Percentiles rank a stretch among this genome's conserved stretches.
Evolutionary conservation across 1,284 basidiomycete species (phyloP).

Genomic region (Mrakiaceae sp.): DNA sequence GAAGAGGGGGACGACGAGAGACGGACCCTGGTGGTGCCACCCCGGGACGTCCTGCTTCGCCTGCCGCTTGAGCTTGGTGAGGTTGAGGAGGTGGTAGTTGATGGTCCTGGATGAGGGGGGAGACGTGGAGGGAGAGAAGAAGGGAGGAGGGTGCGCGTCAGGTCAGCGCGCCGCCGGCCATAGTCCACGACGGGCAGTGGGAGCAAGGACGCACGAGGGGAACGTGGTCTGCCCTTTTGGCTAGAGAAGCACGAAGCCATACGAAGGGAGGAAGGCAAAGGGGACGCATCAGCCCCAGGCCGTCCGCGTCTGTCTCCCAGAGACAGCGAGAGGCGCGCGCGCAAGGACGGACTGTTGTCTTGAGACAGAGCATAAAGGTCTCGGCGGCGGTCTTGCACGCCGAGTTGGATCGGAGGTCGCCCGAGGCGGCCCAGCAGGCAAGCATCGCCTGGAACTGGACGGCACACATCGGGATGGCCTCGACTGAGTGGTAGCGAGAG

Average conservation of each 20-base stretch:
- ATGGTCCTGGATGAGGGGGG: conserved; percentile 2
- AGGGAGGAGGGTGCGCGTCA: not conserved
- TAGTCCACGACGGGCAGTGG: not conserved
- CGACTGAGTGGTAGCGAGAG: not conserved
- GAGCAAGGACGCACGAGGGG: not conserved
- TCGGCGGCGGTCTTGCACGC: not conserved
- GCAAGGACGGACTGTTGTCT: conserved; percentile 4
- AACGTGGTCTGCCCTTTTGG: not conserved
- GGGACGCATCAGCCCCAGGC: not conserved
- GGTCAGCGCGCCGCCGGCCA: not conserved
- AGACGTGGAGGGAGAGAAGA: not conserved
- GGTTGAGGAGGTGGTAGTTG: conserved; percentile 14
- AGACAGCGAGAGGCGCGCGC: not conserved
- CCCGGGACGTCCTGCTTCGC: not conserved
- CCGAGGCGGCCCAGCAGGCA: conserved; percentile 16
- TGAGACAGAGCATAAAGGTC: conserved; percentile 5
- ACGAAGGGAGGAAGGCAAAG: not conserved
- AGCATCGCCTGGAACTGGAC: conserved; percentile 10
- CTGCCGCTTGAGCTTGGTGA: conserved; percentile 7
- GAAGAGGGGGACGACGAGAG: too few species aligned
- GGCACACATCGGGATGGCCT: conserved; percentile 6
- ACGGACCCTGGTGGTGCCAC: too few species aligned
- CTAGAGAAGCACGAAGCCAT: not conserved
- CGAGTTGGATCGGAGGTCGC: conserved; percentile 8
- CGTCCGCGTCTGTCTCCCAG: not conserved